These are phyloP conservation scores for Saccharomycopsis fermentans DNA, from an alignment of 805 yeast genomes.

Conservation along the genomic window DNA sequence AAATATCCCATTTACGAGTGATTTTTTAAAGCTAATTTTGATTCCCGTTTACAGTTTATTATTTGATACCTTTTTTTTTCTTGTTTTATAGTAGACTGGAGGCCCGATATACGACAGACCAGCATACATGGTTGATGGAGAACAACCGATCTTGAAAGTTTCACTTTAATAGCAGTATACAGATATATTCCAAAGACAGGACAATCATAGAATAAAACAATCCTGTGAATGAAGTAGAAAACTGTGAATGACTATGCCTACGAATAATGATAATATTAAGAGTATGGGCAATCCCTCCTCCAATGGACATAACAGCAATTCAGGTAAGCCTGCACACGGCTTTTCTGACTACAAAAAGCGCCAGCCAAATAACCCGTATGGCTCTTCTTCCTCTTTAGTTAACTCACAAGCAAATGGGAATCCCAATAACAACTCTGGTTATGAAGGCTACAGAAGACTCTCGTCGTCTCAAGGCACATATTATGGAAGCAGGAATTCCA, in stretches of 20 bases:
- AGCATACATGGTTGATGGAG: too few relatives aligned
- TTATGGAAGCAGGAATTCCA: background rate
- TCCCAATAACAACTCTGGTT: background rate
- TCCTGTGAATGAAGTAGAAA: background rate
- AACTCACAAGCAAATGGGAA: background rate
- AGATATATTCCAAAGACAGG: background rate
- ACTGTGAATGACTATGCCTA: background rate
- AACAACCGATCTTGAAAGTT: too few relatives aligned
- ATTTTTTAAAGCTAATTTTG: too few relatives aligned
- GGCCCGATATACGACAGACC: too few relatives aligned
- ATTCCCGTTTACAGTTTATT: too few relatives aligned
- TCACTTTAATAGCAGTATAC: too few relatives aligned
- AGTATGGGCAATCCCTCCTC: background rate
- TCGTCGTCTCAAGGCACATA: conserved; percentile 4
- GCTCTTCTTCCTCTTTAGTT: background rate
- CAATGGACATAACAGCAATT: background rate
- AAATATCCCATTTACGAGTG: too few relatives aligned
- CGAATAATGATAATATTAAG: background rate
- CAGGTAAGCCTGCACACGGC: background rate
- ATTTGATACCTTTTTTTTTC: too few relatives aligned
- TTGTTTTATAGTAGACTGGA: too few relatives aligned
- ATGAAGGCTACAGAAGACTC: background rate
- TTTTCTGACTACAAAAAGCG: background rate
- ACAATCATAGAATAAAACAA: background rate
- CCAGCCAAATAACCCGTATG: conserved; percentile 4